These are phyloP conservation scores for Coniochaeta ligniaria DNA, from an alignment of 2,329 filamentous ascomycete species.

Conservation along the genomic window DNA sequence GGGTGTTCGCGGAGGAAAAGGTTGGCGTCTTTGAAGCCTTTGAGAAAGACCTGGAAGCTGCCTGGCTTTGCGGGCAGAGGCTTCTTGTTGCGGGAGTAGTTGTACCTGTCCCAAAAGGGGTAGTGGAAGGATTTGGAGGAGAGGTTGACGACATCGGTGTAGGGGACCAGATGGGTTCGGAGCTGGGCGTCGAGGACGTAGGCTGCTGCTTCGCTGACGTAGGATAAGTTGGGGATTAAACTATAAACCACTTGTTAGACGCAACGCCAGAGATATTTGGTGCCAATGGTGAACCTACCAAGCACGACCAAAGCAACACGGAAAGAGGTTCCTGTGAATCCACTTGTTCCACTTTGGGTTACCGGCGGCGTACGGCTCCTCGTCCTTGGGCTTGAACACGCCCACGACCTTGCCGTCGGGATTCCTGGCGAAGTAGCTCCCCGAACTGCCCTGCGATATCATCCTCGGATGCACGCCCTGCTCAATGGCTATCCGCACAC, in stretches of 20 bases:
- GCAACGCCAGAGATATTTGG: no score
- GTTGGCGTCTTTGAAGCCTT: slow-evolving; percentile 95
- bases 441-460: slow-evolving; percentile 95
- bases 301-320: slow-evolving; percentile 91
- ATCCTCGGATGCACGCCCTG: slow-evolving; percentile 88
- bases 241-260: slow-evolving; percentile 24
- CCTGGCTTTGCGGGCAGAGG: slow-evolving; percentile 82
- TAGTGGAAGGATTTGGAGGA: slow-evolving; percentile 98
- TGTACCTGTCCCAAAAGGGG: slow-evolving; percentile 91
- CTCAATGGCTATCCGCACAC: slow-evolving; percentile 83
- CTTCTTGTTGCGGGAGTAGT: slow-evolving; percentile 81
- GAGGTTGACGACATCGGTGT: slow-evolving; percentile 89
- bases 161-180: slow-evolving; percentile 86
- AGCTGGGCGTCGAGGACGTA: slow-evolving; percentile 91
- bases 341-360: slow-evolving; percentile 99
- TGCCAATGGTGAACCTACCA: slow-evolving; percentile 51
- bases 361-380: slow-evolving; percentile 92
- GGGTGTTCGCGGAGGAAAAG: slow-evolving; percentile 91
- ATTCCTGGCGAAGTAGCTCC: slow-evolving; percentile 95
- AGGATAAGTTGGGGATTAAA: slow-evolving; percentile 93
- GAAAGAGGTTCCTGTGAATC: slow-evolving; percentile 96
- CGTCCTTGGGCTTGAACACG: slow-evolving; percentile 98
- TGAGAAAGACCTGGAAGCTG: slow-evolving; percentile 95
- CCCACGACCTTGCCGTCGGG: slow-evolving; percentile 89
- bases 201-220: slow-evolving; percentile 94